Evolutionary conservation across 805 yeast genomes (phyloP).

Genomic region (Candida glaebosa): DNA sequence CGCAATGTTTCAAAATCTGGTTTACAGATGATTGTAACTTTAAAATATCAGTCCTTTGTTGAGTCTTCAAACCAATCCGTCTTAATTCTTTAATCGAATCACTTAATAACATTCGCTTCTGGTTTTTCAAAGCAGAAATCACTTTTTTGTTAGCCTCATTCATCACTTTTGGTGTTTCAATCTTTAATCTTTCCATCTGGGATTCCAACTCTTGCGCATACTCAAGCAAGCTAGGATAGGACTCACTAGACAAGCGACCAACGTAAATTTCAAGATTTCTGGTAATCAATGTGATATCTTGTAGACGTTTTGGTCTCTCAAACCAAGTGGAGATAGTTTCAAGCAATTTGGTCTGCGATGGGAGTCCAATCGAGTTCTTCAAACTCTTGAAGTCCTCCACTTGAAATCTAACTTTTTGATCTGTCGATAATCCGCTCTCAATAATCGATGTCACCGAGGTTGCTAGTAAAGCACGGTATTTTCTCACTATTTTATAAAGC

Average conservation of each 20-base stretch:
- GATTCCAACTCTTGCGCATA: conserved; percentile 52
- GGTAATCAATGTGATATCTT: conserved; percentile 47
- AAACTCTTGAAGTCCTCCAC: not conserved
- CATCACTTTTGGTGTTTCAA: conserved; percentile 71
- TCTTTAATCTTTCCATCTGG: conserved; percentile 59
- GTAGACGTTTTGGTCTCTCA: conserved; percentile 54
- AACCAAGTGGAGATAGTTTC: conserved; percentile 44
- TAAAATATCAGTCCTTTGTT: conserved; percentile 63
- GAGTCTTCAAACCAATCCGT: conserved; percentile 70
- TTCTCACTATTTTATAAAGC: conserved; percentile 78
- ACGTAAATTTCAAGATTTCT: conserved; percentile 54
- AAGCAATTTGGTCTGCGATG: not conserved
- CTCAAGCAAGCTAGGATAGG: conserved; percentile 48
- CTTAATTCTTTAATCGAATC: conserved; percentile 72
- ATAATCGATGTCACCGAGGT: conserved; percentile 51
- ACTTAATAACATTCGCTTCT: conserved; percentile 74
- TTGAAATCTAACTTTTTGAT: conserved; percentile 4
- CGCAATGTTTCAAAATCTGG: conserved; percentile 53
- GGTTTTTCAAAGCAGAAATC: conserved; percentile 67
- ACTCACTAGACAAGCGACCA: conserved; percentile 25
- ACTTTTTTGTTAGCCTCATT: conserved; percentile 72
- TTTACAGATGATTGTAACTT: conserved; percentile 61
- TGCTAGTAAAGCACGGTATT: conserved; percentile 64
- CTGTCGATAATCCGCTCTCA: conserved; percentile 50
- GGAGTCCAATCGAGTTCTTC: not conserved